Evolutionary conservation across 2,329 filamentous ascomycete species (phyloP), one percentile per base, ranked within the genome.

Genomic region (Fonsecaea erecta): DNA sequence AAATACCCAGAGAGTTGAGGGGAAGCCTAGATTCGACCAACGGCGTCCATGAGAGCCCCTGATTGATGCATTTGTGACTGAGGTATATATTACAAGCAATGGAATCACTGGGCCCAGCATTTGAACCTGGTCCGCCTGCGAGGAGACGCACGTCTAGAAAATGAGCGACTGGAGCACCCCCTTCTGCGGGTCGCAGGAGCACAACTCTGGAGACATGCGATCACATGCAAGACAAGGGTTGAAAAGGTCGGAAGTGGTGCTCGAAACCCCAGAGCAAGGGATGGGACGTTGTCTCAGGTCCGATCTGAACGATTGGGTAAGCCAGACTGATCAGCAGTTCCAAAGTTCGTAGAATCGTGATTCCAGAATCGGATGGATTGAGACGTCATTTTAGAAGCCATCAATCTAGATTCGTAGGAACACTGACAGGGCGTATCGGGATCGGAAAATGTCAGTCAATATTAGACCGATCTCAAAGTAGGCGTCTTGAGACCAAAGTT

Each of bases 401-500:
- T 40, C 37, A n/a, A 40, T 40, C 37, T 8, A 40, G 37, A 40
- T n/a, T 16, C 37, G 18, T 11, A 40, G 8, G 14, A 16, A n/a
- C 37, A 4, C 5, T 40, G 43, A 48, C 8, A 26, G 26, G 26
- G 43, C 18, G 21, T 21, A 8, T 12, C 40, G n/a, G 40, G 7
- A 46, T 46, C 40, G 14, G n/a, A n/a, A 30, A 30, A 8, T 30
- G 28, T 30, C 28, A 30, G 43, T 48, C 18, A 48, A 48, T 14
- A 48, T 14, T 12, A 48, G 3, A 16, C 21, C 16, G 18, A 24
- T 12, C n/a, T 60, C 4, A 14, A 30, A 21, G 28, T 11, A 52
- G 28, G 46, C 57, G 32, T 52, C 43, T 52, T 60, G 43, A 60
- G 46, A 60, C 43, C 35, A 30, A 52, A 6, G 55, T 34, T 58